Conservation (phyloP, 2,329 filamentous ascomycete genomes). For the Colletotrichum coccodes region DNA sequence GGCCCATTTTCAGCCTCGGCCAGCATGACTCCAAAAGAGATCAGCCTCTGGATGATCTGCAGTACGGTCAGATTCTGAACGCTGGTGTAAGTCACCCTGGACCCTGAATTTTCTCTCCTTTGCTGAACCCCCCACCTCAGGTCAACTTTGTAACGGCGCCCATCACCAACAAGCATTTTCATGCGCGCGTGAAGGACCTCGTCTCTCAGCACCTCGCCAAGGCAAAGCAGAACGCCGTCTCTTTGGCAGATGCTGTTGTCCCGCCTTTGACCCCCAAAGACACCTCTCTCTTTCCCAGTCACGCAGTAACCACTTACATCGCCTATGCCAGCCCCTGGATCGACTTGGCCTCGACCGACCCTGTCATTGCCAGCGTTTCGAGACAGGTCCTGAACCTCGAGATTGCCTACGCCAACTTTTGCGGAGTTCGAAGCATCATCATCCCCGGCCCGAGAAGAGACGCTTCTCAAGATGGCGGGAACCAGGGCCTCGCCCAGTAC, state of each 20-base stretch:
- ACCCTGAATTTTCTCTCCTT: background rate
- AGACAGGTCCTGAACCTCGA: conserved; percentile 91
- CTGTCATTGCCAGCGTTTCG: conserved; percentile 85
- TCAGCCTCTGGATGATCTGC: conserved; percentile 68
- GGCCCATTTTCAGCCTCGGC: conserved; percentile 72
- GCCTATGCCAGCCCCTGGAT: conserved; percentile 92
- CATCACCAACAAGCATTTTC: conserved; percentile 80
- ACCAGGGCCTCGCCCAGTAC: conserved; percentile 75
- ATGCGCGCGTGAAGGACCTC: conserved; percentile 72
- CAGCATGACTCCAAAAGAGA: conserved; percentile 76
- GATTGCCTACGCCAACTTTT: conserved; percentile 94
- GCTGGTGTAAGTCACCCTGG: conserved; percentile 67
- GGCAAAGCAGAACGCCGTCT: conserved; percentile 51
- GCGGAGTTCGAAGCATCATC: conserved; percentile 85
- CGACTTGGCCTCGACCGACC: conserved; percentile 85
- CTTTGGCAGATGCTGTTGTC: conserved; percentile 65
- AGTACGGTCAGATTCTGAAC: conserved; percentile 76
- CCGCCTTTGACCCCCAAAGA: conserved; percentile 82
- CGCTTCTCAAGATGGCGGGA: conserved; percentile 60
- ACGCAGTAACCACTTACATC: conserved; percentile 77
- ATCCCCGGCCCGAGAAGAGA: conserved; percentile 80
- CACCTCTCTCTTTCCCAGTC: conserved; percentile 76
- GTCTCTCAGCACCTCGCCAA: conserved; percentile 65
- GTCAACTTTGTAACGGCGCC: conserved; percentile 84
- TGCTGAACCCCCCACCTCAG: conserved; percentile 52